Evolutionary conservation across 2,329 filamentous ascomycete species (phyloP).

Genomic region (Fusarium paranaense): DNA sequence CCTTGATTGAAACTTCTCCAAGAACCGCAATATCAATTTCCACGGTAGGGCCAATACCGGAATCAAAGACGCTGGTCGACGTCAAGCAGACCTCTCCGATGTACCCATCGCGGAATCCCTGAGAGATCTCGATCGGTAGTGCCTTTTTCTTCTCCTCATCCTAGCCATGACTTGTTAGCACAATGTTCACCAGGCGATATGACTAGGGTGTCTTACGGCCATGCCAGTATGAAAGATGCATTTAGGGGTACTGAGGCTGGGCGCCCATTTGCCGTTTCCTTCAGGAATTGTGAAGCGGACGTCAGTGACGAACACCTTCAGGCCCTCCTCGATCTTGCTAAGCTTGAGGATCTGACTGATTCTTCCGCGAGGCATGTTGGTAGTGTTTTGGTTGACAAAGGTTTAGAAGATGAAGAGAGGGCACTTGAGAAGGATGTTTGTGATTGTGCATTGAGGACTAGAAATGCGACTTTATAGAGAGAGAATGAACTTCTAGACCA

Average conservation of each 20-base stretch:
- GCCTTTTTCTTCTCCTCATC: background rate
- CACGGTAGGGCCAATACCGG: background rate
- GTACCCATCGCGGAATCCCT: background rate
- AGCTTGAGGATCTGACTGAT: background rate
- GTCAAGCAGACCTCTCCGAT: background rate
- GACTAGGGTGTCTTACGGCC: background rate
- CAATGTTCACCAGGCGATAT: background rate
- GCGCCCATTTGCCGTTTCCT: background rate
- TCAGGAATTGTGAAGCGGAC: background rate
- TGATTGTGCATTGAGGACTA: background rate
- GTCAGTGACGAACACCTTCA: background rate
- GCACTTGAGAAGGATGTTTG: background rate
- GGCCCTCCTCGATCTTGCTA: background rate
- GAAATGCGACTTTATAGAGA: background rate
- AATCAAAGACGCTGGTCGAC: background rate
- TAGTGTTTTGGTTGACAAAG: background rate
- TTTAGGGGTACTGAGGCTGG: background rate
- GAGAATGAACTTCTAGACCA: background rate
- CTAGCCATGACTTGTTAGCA: background rate
- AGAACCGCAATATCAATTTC: background rate
- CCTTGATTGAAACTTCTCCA: background rate
- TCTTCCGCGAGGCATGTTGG: background rate
- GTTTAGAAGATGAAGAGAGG: background rate
- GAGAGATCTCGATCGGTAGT: background rate
- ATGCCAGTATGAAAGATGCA: background rate